phyloP scores from a whole-genome alignment of 257 asterid species.

The Ilex asprella region DNA sequence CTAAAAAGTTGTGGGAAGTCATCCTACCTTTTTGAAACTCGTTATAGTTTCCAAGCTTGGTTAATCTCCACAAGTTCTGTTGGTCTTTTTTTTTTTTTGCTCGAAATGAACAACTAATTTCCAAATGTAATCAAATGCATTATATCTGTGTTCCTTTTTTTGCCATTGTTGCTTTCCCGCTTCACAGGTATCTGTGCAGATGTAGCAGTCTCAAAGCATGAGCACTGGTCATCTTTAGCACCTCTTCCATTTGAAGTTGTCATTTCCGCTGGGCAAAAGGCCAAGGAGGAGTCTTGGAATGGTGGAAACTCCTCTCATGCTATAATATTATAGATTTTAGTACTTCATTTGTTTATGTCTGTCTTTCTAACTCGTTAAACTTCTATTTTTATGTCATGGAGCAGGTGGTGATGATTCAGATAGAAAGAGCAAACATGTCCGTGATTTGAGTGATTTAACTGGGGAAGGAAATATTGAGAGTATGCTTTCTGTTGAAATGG shows the following conservation, averaged over 20 bases:
- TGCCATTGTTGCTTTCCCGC: conserved; percentile 8
- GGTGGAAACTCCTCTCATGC: conserved; percentile 43
- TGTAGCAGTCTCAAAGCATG: conserved; percentile 73
- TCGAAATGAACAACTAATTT: too few species aligned
- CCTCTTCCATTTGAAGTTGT: conserved; percentile 98
- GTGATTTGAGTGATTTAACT: conserved; percentile 63
- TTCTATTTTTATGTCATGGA: conserved; percentile 20
- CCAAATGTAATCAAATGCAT: too few species aligned
- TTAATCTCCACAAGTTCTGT: not conserved
- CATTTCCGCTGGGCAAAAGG: conserved; percentile 94
- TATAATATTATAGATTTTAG: not conserved
- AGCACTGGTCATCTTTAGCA: conserved; percentile 94
- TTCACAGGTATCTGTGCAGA: conserved; percentile 81
- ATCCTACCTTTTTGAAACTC: not conserved
- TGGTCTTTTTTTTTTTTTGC: too few species aligned
- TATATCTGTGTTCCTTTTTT: too few species aligned
- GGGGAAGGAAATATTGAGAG: conserved; percentile 99
- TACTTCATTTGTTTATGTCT: conserved; percentile 22
- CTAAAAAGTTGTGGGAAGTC: not conserved
- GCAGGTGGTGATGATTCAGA: conserved; percentile 48
- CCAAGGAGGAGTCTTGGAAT: conserved; percentile 80
- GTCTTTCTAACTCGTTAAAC: conserved; percentile 7
- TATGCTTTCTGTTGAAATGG: conserved; percentile 99
- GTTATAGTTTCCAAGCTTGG: not conserved
- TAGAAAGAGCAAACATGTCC: conserved; percentile 4